Conservation (phyloP, 345 rosid species). For the Lumnitzera racemosa region DNA sequence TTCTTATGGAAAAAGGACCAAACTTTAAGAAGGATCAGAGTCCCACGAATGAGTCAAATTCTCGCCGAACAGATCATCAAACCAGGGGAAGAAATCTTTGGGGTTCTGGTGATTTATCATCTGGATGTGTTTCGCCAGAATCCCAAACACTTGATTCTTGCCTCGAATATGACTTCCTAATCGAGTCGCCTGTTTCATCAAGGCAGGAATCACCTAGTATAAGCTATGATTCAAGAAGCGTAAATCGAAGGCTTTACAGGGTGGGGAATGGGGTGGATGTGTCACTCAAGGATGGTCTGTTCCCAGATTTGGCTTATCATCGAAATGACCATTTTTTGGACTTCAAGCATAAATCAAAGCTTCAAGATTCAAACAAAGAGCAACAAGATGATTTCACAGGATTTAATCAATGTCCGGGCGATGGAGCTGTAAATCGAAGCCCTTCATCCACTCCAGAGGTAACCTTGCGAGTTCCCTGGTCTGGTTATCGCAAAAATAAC, state of each 20-base stretch:
- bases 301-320: constrained; percentile 36
- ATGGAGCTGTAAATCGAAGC: constrained; percentile 26
- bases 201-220: constrained; percentile 26
- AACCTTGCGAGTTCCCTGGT: constrained; percentile 4
- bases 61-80: constrained; percentile 25
- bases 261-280: constrained; percentile 53
- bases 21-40: constrained; percentile 50
- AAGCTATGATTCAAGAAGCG: constrained; percentile 49
- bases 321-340: constrained; percentile 35
- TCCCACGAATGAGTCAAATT: constrained; percentile 68
- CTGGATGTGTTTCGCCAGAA: constrained; percentile 63
- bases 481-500: neutral
- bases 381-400: constrained; percentile 46
- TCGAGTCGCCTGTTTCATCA: constrained; percentile 53
- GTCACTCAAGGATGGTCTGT: constrained; percentile 69
- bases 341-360: constrained; percentile 15
- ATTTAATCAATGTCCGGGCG: constrained; percentile 32
- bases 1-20: constrained; percentile 39
- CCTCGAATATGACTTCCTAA: constrained; percentile 42
- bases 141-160: constrained; percentile 65
- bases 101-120: constrained; percentile 28
- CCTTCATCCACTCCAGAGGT: constrained; percentile 73
- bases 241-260: constrained; percentile 55
- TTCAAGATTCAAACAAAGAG: constrained; percentile 20
- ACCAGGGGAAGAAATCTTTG: constrained; percentile 20